Percentiles rank a stretch among this genome's conserved stretches.
phyloP scores from a whole-genome alignment of 768 basidiomycete genomes.

The Stropharia rugosoannulata region DNA sequence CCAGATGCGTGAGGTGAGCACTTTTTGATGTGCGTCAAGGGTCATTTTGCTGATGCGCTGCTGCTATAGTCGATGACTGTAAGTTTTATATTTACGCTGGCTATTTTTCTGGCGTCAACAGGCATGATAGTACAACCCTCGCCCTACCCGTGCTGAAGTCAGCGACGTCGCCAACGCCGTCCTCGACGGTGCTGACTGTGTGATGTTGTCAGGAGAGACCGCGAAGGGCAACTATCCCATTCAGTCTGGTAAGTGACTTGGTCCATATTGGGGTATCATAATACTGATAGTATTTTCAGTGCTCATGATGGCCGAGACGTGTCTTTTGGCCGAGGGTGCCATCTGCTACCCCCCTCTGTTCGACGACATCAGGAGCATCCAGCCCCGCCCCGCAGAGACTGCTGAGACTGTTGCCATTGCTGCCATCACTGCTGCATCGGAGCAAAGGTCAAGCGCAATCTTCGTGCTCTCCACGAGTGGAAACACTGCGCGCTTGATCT shows the following conservation, averaged over 20 bases:
- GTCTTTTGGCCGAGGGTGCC: conserved; percentile 91
- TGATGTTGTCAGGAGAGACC: conserved; percentile 99
- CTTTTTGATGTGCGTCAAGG: neutral
- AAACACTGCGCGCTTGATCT: conserved; percentile 91
- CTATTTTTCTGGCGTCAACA: conserved; percentile 9
- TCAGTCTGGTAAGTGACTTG: conserved; percentile 70
- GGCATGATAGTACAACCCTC: conserved; percentile 82
- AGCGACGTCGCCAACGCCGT: conserved; percentile 99
- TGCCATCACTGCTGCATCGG: conserved; percentile 91
- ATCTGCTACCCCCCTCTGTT: conserved; percentile 95
- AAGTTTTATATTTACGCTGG: conserved; percentile 18
- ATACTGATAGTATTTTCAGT: conserved; percentile 44
- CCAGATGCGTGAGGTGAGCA: conserved; percentile 92
- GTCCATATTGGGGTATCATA: neutral
- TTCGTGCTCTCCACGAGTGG: conserved; percentile 96
- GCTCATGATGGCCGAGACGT: conserved; percentile 99
- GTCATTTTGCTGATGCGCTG: conserved; percentile 11
- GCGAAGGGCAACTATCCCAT: conserved; percentile 97
- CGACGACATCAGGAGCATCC: conserved; percentile 79
- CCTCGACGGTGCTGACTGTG: conserved; percentile 97
- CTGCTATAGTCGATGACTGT: conserved; percentile 87
- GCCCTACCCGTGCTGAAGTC: conserved; percentile 97
- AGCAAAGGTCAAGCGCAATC: conserved; percentile 94
- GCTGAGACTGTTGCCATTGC: conserved; percentile 96
- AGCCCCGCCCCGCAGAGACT: conserved; percentile 88